A percentile compares a stretch with the other conserved stretches of the same genome.
Conservation (phyloP, 805 yeast genomes). For the Candida vartiovaarae region DNA sequence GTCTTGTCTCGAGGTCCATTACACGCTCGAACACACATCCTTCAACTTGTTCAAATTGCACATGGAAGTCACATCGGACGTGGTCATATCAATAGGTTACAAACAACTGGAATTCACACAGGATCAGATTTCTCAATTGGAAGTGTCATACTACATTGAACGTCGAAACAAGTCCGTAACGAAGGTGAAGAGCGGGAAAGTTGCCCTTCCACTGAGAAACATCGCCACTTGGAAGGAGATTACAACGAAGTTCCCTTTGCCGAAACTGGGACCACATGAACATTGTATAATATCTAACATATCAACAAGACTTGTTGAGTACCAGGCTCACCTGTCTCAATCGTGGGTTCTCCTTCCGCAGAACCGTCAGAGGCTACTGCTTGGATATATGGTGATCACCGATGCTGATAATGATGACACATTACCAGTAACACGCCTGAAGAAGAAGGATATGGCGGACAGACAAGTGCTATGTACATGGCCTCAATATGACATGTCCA, state of each 20-base stretch:
- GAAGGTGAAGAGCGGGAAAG: slow-evolving; percentile 25
- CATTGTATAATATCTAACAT: slow-evolving; percentile 17
- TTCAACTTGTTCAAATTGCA: slow-evolving; percentile 23
- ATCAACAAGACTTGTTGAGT: slow-evolving; percentile 1
- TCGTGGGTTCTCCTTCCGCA: slow-evolving; percentile 2
- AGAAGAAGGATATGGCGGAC: slow-evolving; percentile 4
- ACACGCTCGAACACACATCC: neutral
- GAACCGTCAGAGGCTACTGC: slow-evolving; percentile 1
- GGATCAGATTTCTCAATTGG: slow-evolving; percentile 22
- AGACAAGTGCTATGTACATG: slow-evolving; percentile 19
- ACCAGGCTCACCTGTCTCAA: neutral
- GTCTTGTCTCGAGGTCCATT: neutral
- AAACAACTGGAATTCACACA: slow-evolving; percentile 17
- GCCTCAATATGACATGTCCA: slow-evolving; percentile 15
- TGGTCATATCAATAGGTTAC: slow-evolving; percentile 17
- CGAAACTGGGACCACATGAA: slow-evolving; percentile 14
- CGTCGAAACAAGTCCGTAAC: slow-evolving; percentile 24
- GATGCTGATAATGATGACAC: slow-evolving; percentile 9
- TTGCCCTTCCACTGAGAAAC: slow-evolving; percentile 25
- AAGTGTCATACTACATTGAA: slow-evolving; percentile 27
- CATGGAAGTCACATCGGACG: slow-evolving; percentile 18
- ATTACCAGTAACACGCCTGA: neutral
- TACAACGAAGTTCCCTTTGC: slow-evolving; percentile 10
- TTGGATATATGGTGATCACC: neutral
- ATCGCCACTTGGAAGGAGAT: slow-evolving; percentile 15